A percentile compares a stretch with the other conserved stretches of the same genome.
phyloP scores from a whole-genome alignment of 176 grass and related monocot genomes.

The Oryza glaberrima region DNA sequence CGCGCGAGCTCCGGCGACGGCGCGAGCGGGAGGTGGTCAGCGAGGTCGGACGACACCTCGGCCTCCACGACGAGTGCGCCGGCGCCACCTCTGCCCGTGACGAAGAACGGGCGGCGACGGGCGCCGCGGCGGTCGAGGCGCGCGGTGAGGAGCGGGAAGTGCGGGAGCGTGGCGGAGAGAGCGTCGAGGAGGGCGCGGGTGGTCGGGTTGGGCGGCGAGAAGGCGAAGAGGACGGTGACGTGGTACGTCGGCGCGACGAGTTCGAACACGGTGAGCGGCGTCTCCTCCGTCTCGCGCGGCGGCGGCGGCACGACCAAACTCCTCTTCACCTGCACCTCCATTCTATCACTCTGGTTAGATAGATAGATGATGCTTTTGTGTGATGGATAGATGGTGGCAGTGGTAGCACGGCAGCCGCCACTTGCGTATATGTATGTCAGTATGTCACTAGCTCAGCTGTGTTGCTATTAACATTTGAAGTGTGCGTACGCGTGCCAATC shows the following conservation, averaged over 20 bases:
- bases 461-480: too few species aligned
- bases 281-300: not conserved
- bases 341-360: not conserved
- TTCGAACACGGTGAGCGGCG: slow-evolving; percentile 57
- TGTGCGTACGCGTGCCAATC: too few species aligned
- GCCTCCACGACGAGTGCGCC: slow-evolving; percentile 55
- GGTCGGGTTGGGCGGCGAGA: slow-evolving; percentile 48
- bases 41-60: slow-evolving; percentile 23
- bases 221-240: slow-evolving; percentile 57
- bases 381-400: too few species aligned
- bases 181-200: slow-evolving; percentile 23
- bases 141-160: slow-evolving; percentile 53
- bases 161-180: slow-evolving; percentile 34
- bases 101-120: not conserved
- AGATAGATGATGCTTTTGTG: too few species aligned
- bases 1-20: slow-evolving; percentile 27
- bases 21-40: slow-evolving; percentile 47
- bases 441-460: too few species aligned
- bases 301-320: not conserved
- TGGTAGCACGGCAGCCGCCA: too few species aligned
- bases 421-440: too few species aligned
- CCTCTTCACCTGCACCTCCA: slow-evolving; percentile 52
- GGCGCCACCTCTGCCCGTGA: slow-evolving; percentile 11
- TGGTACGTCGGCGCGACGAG: slow-evolving; percentile 52
- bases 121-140: slow-evolving; percentile 7